Evolutionary conservation across 2,329 filamentous ascomycete genomes (phyloP).

Genomic region (Eurotiales sp.): DNA sequence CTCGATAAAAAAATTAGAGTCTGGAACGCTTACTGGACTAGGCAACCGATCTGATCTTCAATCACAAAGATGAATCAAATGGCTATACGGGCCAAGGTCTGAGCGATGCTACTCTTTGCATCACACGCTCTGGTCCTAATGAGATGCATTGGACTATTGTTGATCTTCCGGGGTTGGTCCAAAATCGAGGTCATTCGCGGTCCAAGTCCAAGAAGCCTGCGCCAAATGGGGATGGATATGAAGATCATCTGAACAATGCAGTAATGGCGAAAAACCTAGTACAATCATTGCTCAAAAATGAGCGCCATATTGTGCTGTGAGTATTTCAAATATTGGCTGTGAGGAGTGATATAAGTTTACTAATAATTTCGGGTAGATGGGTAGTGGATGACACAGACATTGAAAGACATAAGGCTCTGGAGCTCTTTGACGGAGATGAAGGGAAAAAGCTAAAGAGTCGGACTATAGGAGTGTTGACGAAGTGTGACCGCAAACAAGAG

Average conservation of each 20-base stretch:
- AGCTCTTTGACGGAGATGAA: conserved; percentile 13
- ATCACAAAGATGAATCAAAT: not conserved
- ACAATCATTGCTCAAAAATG: conserved; percentile 10
- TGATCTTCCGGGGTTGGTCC: conserved; percentile 12
- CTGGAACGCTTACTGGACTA: not conserved
- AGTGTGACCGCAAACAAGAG: conserved; percentile 18
- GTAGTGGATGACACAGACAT: conserved; percentile 19
- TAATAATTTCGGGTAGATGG: conserved; percentile 11
- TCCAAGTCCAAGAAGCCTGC: not conserved
- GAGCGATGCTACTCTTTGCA: conserved; percentile 9
- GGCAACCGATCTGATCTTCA: conserved; percentile 9
- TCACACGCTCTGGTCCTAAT: conserved; percentile 6
- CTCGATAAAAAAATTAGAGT: not conserved
- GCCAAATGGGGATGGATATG: not conserved
- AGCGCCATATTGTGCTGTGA: conserved; percentile 8
- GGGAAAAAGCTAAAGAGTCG: conserved; percentile 13
- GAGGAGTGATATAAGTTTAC: not conserved
- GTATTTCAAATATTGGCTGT: not conserved
- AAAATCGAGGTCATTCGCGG: conserved; percentile 2
- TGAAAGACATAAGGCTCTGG: conserved; percentile 13
- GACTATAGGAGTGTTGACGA: conserved; percentile 17
- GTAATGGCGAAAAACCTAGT: conserved; percentile 7
- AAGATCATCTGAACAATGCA: not conserved
- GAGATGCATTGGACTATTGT: conserved; percentile 12
- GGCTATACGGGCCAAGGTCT: not conserved